Evolutionary conservation across 108 stramenopile genomes (phyloP), one percentile per base, ranked within the genome.

Genomic region (Fistulifera pelliculosa): DNA sequence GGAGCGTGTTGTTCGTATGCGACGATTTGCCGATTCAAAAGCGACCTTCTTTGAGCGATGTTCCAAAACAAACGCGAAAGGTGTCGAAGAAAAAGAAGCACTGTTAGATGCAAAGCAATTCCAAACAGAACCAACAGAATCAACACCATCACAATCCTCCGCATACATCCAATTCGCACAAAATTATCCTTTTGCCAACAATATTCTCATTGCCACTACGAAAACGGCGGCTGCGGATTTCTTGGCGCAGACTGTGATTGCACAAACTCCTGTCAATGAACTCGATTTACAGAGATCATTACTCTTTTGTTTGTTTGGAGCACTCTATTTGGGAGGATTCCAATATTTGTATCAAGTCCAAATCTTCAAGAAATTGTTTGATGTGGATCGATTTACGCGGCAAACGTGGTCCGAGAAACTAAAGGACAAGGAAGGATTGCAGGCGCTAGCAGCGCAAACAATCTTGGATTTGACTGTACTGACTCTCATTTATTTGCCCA

Each of bases 321-420:
- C 61, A 40, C 42, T 64, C 40, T 81, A 80, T 58, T 64, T 75
- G 24, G 80, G 80, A 18, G 81, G 68, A 28, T 82, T 82, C 61
- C 81, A 82, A 44, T 82, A 82, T 56, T 54, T 72, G 69, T 82
- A 82, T 49, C 81, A 82, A 64, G 81, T 82, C 6, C 68, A 82
- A 25, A 57, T 82, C 5, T 82, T 82, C 63, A 79, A 79, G 49
- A 66, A 65, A 38, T 14, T 82, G 13, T 82, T 82, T 47, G 75
- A 78, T 49, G 68, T 78, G 11, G 81, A 79, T 43, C 66, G 65
- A 25, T 82, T 82, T 59, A 82, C 81, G 22, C 61, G 60, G 17
- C 66, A 76, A 54, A 53, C 75, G 10, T 65, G 68, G 64, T 50
- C 21, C 1, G 72, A 82, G 2, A 82, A 82, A 44, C 25, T 74